These are phyloP conservation scores for Cutaneotrichosporon cutaneum DNA, from an alignment of 1,284 basidiomycete species.

Conservation along the genomic window DNA sequence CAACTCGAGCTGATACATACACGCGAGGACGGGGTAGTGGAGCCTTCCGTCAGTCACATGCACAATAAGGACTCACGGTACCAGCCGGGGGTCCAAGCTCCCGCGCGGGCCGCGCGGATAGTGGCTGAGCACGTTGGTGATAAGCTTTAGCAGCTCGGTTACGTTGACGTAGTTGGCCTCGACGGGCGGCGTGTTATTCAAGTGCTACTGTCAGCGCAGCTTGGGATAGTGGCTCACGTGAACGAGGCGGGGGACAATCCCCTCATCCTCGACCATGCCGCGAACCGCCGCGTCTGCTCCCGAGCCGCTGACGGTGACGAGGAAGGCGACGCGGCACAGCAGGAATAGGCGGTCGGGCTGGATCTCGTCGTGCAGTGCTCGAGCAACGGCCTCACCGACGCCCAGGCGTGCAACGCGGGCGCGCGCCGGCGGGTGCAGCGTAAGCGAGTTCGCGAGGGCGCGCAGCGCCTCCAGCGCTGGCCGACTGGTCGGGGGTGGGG, in stretches of 20 bases:
- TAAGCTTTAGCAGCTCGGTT: constrained; percentile 48
- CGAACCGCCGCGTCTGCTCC: constrained; percentile 29
- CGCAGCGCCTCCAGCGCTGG: constrained; percentile 35
- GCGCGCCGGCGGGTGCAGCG: constrained; percentile 36
- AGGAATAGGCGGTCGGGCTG: constrained; percentile 41
- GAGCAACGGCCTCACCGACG: constrained; percentile 32
- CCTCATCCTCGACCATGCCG: constrained; percentile 40
- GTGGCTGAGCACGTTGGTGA: constrained; percentile 42
- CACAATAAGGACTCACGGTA: constrained; percentile 32
- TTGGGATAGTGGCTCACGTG: constrained; percentile 29
- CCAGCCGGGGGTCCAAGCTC: constrained; percentile 38
- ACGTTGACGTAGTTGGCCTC: constrained; percentile 35
- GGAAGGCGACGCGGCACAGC: constrained; percentile 44
- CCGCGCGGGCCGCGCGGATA: constrained; percentile 33
- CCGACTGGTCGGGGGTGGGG: background rate
- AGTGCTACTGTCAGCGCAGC: constrained; percentile 21
- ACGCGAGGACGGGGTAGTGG: constrained; percentile 32
- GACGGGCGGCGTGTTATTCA: constrained; percentile 19
- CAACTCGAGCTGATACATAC: constrained; percentile 36
- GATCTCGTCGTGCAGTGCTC: constrained; percentile 29
- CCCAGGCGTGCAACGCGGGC: constrained; percentile 29
- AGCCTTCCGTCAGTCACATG: constrained; percentile 20
- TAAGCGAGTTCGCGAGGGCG: constrained; percentile 42
- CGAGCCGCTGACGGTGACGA: constrained; percentile 39
- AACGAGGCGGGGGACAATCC: constrained; percentile 35